Evolutionary conservation across 2,329 filamentous ascomycete genomes (phyloP), one percentile per base, ranked within the genome.

Genomic region (Clarireedia paspali): DNA sequence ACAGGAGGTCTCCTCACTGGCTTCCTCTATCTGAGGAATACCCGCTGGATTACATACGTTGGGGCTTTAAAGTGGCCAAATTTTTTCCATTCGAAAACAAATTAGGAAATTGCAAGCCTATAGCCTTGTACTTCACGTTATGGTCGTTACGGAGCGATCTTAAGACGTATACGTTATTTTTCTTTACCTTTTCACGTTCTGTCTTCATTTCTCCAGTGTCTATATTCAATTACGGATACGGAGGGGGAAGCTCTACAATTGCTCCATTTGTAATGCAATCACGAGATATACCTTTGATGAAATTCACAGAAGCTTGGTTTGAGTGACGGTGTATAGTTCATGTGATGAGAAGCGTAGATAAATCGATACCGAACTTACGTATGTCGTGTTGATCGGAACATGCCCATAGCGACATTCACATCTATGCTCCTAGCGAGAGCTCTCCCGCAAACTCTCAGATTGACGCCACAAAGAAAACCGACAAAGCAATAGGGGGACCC

Each of bases 201-300:
- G 12, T 34, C 9, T 20, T 45, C 42, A 3, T 42, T 44, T 50
- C 46, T 50, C 12, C n/a, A 15, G 48, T 50, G 42, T 15, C 14
- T 17, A 2, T 49, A 26, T 39, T 53, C 34, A 36, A 14, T 45
- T 27, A 15, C n/a, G 24, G 15, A 17, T 27, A 15, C n/a, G 24
- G 15, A 17, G 24, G 10, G 24, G 23, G 14, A 49, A 14, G n/a
- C 20, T 27, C 34, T 23, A 49, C 14, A 39, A 15, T 40, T 30
- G 49, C 27, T 49, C 20, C 17, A 36, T 34, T 44, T 54, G 26
- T 45, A 55, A 55, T 55, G 38, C 47, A 50, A 38, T 24, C 26
- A 55, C 40, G 47, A 55, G 52, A 44, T 17, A 50, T 15, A 55
- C 20, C 38, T 40, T 17, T 50, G 10, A 55, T 55, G 52, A 55